phyloP scores from a whole-genome alignment of 805 yeast genomes.

The Kuraishia capsulata region DNA sequence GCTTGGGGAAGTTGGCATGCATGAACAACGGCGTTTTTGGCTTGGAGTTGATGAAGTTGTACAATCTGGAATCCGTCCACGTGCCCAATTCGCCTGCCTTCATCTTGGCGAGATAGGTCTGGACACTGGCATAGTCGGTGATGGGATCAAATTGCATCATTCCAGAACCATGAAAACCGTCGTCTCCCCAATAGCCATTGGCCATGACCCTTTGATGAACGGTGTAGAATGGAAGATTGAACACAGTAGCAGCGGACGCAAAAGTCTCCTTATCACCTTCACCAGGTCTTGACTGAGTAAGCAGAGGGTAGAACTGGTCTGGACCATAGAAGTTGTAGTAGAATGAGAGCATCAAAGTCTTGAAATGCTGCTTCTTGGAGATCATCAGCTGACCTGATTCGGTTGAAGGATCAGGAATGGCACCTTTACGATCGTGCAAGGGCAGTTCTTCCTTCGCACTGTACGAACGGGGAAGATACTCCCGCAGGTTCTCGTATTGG shows the following conservation, averaged over 20 bases:
- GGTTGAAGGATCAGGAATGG: constrained; percentile 54
- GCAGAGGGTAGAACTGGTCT: constrained; percentile 42
- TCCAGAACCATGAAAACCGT: constrained; percentile 32
- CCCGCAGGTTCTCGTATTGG: constrained; percentile 2
- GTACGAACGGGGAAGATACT: background rate
- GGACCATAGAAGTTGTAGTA: constrained; percentile 59
- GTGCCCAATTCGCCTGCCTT: background rate
- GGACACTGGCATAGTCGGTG: constrained; percentile 16
- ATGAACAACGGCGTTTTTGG: constrained; percentile 13
- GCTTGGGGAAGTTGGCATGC: constrained; percentile 40
- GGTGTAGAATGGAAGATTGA: constrained; percentile 41
- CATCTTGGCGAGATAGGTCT: background rate
- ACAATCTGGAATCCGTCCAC: background rate
- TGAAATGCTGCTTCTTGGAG: constrained; percentile 44
- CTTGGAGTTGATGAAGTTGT: constrained; percentile 11
- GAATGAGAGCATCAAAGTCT: constrained; percentile 43
- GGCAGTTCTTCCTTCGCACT: constrained; percentile 22
- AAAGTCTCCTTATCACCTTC: constrained; percentile 81
- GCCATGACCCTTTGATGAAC: constrained; percentile 39
- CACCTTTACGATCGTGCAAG: constrained; percentile 49
- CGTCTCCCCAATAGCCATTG: constrained; percentile 39
- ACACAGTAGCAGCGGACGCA: constrained; percentile 54
- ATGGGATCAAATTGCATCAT: constrained; percentile 42
- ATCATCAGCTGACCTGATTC: constrained; percentile 60
- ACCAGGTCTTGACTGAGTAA: constrained; percentile 57